These are phyloP conservation scores for Naganishia onofrii DNA, from an alignment of 768 basidiomycete genomes.

Conservation along the genomic window DNA sequence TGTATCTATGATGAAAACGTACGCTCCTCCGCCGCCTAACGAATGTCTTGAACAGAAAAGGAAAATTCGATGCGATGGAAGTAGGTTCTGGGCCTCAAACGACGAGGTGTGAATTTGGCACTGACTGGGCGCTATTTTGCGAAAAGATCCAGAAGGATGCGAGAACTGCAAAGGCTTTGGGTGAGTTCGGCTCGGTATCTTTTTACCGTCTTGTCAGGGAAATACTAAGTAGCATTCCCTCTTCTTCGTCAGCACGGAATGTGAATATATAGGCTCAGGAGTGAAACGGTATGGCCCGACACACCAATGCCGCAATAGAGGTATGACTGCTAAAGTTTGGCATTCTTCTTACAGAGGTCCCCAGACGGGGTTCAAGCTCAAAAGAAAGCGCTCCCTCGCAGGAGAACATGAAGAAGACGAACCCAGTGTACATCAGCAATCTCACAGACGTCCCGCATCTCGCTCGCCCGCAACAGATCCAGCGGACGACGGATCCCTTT, in stretches of 20 bases:
- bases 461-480: not conserved
- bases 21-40: not conserved
- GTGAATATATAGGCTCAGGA: conserved; percentile 17
- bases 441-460: not conserved
- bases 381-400: not conserved
- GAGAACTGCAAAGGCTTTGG: not conserved
- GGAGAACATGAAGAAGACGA: conserved; percentile 1
- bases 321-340: not conserved
- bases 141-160: conserved; percentile 9
- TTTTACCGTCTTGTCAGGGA: not conserved
- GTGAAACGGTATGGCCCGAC: conserved; percentile 15
- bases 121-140: not conserved
- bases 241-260: conserved; percentile 12
- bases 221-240: too few species aligned
- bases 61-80: conserved; percentile 24
- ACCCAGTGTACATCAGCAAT: not conserved
- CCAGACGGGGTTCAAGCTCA: conserved; percentile 13
- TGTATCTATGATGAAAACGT: not conserved
- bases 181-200: not conserved
- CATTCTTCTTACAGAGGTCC: not conserved
- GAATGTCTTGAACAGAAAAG: not conserved
- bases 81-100: not conserved
- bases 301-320: not conserved
- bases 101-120: not conserved
- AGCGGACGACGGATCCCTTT: not conserved